Evolutionary conservation across 331 rosid species (phyloP).

Genomic region (Malus hybrid): DNA sequence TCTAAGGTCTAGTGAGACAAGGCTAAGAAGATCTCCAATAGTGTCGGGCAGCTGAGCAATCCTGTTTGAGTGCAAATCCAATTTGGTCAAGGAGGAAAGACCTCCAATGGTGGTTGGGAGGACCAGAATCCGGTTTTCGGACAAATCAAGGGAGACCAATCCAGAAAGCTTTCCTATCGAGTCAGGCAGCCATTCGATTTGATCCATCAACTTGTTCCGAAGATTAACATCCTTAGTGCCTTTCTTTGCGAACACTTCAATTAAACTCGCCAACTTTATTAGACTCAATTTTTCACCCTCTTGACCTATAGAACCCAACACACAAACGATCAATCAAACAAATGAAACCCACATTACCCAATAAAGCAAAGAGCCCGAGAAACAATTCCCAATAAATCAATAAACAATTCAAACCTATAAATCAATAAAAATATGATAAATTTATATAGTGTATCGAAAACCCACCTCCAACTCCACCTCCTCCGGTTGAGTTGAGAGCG

Average conservation of each 20-base stretch:
- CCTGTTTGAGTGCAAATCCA: constrained; percentile 74
- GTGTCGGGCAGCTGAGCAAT: constrained; percentile 55
- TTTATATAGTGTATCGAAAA: not conserved
- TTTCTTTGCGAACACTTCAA: constrained; percentile 72
- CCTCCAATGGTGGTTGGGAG: constrained; percentile 72
- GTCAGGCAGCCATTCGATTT: constrained; percentile 82
- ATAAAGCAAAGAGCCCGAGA: not conserved
- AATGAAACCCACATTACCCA: not conserved
- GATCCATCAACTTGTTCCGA: constrained; percentile 57
- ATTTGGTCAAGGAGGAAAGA: constrained; percentile 56
- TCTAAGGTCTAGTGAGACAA: constrained; percentile 52
- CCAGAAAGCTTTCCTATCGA: constrained; percentile 71
- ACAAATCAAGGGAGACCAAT: constrained; percentile 68
- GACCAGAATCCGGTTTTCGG: constrained; percentile 62
- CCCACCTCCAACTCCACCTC: constrained; percentile 12
- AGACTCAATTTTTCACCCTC: constrained; percentile 72
- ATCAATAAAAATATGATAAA: not conserved
- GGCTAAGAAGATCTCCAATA: constrained; percentile 57
- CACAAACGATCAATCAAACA: not conserved
- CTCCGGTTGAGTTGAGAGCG: constrained; percentile 11
- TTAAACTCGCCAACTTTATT: constrained; percentile 68
- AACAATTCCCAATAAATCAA: not conserved
- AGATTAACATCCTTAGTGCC: constrained; percentile 60
- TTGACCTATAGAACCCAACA: constrained; percentile 43
- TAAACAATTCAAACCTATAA: not conserved